Evolutionary conservation across 1,284 basidiomycete species (phyloP).

Genomic region (Fomes fomentarius): DNA sequence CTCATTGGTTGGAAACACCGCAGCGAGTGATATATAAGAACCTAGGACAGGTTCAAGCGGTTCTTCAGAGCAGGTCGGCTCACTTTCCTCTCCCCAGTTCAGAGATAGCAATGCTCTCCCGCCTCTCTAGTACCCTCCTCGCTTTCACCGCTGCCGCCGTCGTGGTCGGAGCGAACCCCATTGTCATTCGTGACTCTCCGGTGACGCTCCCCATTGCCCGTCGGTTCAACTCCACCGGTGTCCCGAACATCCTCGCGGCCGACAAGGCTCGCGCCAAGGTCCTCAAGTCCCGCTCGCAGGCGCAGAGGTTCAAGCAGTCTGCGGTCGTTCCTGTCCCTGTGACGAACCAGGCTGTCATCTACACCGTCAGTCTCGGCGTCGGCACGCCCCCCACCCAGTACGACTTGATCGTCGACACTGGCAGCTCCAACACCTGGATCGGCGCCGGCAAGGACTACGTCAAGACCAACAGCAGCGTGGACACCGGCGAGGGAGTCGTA

Average conservation of each 20-base stretch:
- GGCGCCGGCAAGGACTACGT: conserved; percentile 49
- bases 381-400: conserved; percentile 31
- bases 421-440: conserved; percentile 67
- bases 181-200: neutral
- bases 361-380: conserved; percentile 29
- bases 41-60: no score
- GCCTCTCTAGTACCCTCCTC: neutral
- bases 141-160: neutral
- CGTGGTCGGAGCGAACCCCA: neutral
- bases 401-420: conserved; percentile 32
- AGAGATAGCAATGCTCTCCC: neutral
- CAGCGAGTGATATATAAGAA: no score
- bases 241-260: conserved; percentile 12
- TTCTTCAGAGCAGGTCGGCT: no score
- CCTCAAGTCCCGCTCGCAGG: neutral
- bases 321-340: conserved; percentile 20
- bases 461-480: conserved; percentile 47
- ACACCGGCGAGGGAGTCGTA: conserved; percentile 28
- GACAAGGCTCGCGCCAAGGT: conserved; percentile 24
- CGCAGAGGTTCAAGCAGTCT: neutral
- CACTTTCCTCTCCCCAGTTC: no score
- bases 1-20: no score
- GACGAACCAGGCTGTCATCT: conserved; percentile 30
- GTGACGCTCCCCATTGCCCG: conserved; percentile 24
- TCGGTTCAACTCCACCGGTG: conserved; percentile 20